Evolutionary conservation across 2,329 filamentous ascomycete genomes (phyloP), one percentile per base, ranked within the genome.

Genomic region (Anthostomella pinea): DNA sequence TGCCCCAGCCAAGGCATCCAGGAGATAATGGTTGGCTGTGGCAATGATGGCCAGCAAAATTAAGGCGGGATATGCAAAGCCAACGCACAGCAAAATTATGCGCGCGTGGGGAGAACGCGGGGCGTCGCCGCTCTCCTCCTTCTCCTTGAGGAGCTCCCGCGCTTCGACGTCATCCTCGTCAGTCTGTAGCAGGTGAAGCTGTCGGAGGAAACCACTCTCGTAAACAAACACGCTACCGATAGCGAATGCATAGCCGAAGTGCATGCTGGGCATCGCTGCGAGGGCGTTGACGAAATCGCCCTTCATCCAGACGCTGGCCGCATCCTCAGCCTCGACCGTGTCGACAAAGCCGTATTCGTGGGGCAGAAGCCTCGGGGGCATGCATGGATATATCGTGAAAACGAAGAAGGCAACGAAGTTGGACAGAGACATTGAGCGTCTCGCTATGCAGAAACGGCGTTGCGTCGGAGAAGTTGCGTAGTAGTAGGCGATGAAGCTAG

Each of bases 1-100:
- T 1, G 75, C 70, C 0, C 81, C 81, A 2, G 79, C 81, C 14
- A 83, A 67, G 0, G 82, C 81, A 58, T 86, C 82, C 4, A 85
- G 67, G 30, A 83, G 72, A 56, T 85, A 73, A 49, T 72, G 78
- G 49, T 82, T 82, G 21, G 77, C 78, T 0, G 77, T 81, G 11
- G 77, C 72, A 18, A 82, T 70, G 41, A 82, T 81, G 19, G 72
- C 72, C 1, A 70, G 63, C 31, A 81, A 52, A 33, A 79, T 75
- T 51, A 73, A 68, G 5, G 58, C 48, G 2, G 75, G 75, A 49
- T 79, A 79, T 30, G 64, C 59, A 13, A 78, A 39, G 19, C 75
- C 74, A 11, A 74, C 31, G 14, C 38, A 30, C 2, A 54, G 38
- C 13, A 51, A 47, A 3, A 39, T 10, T 4, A 40, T 20, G 25